Evolutionary conservation across 192 early-diverging fungal genomes (phyloP).

Genomic region (Mortierella hygrophila): DNA sequence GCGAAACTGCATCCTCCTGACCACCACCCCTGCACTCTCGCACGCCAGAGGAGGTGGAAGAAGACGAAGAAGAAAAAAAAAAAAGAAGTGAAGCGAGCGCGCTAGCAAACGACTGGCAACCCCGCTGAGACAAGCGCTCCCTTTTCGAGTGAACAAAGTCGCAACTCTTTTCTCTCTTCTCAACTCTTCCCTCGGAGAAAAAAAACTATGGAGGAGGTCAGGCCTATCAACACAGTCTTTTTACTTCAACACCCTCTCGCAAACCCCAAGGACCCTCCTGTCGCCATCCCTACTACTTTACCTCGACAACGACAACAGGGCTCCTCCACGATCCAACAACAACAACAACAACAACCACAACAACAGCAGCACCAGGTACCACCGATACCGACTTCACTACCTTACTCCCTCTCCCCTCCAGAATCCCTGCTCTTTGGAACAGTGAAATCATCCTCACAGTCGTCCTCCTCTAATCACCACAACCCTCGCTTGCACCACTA

Average conservation of each 20-base stretch:
- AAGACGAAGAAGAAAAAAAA: neutral
- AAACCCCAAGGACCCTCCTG: constrained; percentile 46
- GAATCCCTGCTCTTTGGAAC: constrained; percentile 27
- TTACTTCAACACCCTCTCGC: constrained; percentile 52
- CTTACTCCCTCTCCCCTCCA: constrained; percentile 39
- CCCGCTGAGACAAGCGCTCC: neutral
- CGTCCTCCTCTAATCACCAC: neutral
- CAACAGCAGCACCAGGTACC: constrained; percentile 16
- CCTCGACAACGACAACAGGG: constrained; percentile 34
- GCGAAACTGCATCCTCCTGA: constrained; percentile 6
- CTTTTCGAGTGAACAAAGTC: neutral
- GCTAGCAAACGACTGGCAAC: neutral
- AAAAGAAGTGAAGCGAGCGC: neutral
- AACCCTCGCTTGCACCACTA: neutral
- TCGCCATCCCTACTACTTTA: constrained; percentile 40
- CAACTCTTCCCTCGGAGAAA: neutral
- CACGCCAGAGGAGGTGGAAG: neutral
- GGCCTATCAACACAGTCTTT: constrained; percentile 29
- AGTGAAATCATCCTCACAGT: neutral
- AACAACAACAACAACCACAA: too few relatives aligned
- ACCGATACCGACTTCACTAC: constrained; percentile 36
- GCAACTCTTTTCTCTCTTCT: neutral
- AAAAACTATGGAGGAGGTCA: constrained; percentile 27
- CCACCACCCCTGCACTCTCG: neutral
- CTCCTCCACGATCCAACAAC: neutral